Base-by-base conservation (phyloP, 148 eudicot species). In the Chenopodium berlandieri region DNA sequence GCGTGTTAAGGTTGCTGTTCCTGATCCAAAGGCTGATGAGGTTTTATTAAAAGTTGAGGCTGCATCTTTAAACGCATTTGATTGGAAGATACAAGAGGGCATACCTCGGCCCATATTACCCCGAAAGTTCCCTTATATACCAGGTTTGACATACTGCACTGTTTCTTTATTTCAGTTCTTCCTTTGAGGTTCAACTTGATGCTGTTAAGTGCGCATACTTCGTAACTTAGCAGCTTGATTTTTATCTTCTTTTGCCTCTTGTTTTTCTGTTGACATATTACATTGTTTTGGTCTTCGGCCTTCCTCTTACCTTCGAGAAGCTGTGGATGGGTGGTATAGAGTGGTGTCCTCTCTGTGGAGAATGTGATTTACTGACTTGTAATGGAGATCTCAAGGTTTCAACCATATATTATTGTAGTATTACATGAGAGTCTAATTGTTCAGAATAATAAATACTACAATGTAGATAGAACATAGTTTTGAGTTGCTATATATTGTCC, bases 41-140 rank as follows among this genome's bases (percentile, higher is more conserved):
- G 86, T 93, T 72, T 84, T 95, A 74, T 14, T 95, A 14, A 95
- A 91, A 82, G 64, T 93, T 80, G 95, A 95, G 85, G 98, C 98
- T 8, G 86, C 87, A 10, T 89, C 90, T 81, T 64, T 93, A 47
- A 95, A 95, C 82, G 95, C 97, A 7, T 22, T 86, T 79, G 97
- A 95, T 82, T 91, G 91, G 86, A 93, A 87, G 79, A 86, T 92
- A 27, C 93, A 93, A 82, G 87, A 84, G 77, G 92, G 92, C 67
- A 7, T 86, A 64, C 52, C 85, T 22, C 87, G 92, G 50, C 97
- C 93, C 30, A 0, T 84, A 62, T 76, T 89, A 22, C 94, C 98
- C 37, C 81, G 87, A 69, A 91, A 90, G 62, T 91, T 93, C 84
- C 98, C 95, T 54, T 54, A 73, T 47, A 82, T 90, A 74, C 98